Conservation (phyloP, 257 asterid species). For the Solanum chiquidenum region DNA sequence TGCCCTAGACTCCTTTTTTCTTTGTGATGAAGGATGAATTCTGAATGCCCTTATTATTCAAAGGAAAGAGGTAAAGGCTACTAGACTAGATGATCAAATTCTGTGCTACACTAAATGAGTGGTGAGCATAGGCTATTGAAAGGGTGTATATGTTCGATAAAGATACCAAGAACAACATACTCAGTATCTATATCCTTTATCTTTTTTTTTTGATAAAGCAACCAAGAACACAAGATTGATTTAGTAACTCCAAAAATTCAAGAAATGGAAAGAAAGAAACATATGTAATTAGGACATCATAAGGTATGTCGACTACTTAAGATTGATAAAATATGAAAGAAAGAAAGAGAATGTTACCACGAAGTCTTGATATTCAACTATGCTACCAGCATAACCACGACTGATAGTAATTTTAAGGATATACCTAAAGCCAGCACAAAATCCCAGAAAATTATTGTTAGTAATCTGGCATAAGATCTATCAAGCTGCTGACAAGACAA, state of each 20-base stretch:
- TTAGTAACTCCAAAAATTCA: not conserved
- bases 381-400: constrained; percentile 96
- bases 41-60: not conserved
- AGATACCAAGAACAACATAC: not conserved
- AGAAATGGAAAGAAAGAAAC: not conserved
- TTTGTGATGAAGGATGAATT: not conserved
- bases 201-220: not conserved
- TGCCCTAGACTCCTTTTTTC: not conserved
- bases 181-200: not conserved
- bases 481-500: not conserved
- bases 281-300: not conserved
- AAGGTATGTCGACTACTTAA: not conserved
- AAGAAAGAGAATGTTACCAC: constrained; percentile 41
- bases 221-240: not conserved
- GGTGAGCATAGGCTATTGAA: not conserved
- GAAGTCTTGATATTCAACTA: constrained; percentile 84
- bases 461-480: not conserved
- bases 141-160: not conserved
- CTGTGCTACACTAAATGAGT: not conserved
- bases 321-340: not conserved
- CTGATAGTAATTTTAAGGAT: constrained; percentile 79
- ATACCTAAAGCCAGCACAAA: constrained; percentile 39
- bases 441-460: not conserved
- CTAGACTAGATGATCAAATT: not conserved
- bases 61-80: not conserved